Evolutionary conservation across 2,329 filamentous ascomycete genomes (phyloP).

Genomic region (Anthostomella pinea): DNA sequence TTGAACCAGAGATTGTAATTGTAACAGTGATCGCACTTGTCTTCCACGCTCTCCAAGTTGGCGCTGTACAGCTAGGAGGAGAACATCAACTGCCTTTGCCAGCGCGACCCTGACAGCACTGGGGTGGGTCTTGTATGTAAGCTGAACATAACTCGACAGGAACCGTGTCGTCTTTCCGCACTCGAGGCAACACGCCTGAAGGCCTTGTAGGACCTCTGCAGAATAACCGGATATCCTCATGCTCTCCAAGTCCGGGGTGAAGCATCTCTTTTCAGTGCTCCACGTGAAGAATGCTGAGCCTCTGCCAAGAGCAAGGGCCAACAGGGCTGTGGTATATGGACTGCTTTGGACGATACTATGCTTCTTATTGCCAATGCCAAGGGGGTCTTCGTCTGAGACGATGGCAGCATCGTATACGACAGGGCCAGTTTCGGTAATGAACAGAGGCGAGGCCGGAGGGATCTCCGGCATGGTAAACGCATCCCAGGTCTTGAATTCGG

Average conservation of each 20-base stretch:
- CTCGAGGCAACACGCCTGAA: conserved; percentile 46
- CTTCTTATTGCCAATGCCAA: conserved; percentile 36
- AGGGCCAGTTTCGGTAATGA: conserved; percentile 68
- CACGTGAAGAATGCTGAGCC: conserved; percentile 70
- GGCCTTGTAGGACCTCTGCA: conserved; percentile 42
- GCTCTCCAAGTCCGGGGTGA: conserved; percentile 45
- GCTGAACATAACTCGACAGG: conserved; percentile 46
- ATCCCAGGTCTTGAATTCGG: conserved; percentile 66
- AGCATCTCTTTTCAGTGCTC: conserved; percentile 49
- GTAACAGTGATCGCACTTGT: conserved; percentile 46
- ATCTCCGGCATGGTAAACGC: conserved; percentile 50
- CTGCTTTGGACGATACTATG: conserved; percentile 45
- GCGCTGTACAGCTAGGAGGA: conserved; percentile 48
- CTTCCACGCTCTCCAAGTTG: conserved; percentile 44
- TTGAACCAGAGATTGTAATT: conserved; percentile 49
- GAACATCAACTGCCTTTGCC: conserved; percentile 46
- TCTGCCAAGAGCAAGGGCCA: conserved; percentile 66
- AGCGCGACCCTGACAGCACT: conserved; percentile 51
- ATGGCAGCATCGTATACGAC: conserved; percentile 64
- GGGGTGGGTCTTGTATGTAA: conserved; percentile 42
- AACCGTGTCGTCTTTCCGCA: conserved; percentile 47
- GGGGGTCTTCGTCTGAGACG: conserved; percentile 38
- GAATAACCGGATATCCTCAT: conserved; percentile 58
- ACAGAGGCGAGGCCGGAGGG: conserved; percentile 43
- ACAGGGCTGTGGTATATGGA: conserved; percentile 55